Percentiles rank a stretch among this genome's conserved stretches.
phyloP scores from a whole-genome alignment of 306 rosid species.

The Rosa persica region DNA sequence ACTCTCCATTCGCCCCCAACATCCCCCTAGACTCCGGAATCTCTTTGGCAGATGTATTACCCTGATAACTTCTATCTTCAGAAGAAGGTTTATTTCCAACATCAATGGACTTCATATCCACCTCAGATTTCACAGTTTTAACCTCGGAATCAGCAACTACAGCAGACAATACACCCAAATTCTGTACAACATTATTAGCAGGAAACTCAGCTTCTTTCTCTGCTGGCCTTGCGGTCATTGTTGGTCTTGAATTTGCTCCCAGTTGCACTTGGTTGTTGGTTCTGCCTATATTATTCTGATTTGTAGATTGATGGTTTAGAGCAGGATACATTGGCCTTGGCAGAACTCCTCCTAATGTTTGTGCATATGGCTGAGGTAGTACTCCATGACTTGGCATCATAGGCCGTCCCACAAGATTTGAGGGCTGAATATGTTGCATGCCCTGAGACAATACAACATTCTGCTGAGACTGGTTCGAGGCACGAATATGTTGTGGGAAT shows the following conservation, averaged over 20 bases:
- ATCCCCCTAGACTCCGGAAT: slow-evolving; percentile 35
- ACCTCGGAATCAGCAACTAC: slow-evolving; percentile 29
- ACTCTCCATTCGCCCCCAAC: slow-evolving; percentile 43
- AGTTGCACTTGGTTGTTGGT: slow-evolving; percentile 44
- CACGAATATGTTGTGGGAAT: slow-evolving; percentile 46
- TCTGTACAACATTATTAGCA: slow-evolving; percentile 30
- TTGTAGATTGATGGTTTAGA: slow-evolving; percentile 40
- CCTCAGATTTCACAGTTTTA: slow-evolving; percentile 45
- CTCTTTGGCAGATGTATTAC: slow-evolving; percentile 23
- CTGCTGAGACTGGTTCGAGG: slow-evolving; percentile 48
- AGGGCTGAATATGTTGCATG: slow-evolving; percentile 49
- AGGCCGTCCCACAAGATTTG: slow-evolving; percentile 60
- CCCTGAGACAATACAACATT: slow-evolving; percentile 46
- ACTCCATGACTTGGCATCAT: slow-evolving; percentile 50
- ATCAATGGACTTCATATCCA: slow-evolving; percentile 38
- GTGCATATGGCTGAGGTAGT: slow-evolving; percentile 52
- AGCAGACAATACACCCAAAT: slow-evolving; percentile 32
- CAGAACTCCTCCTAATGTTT: slow-evolving; percentile 46
- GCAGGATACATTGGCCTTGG: slow-evolving; percentile 53
- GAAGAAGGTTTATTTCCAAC: slow-evolving; percentile 29
- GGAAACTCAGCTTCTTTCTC: slow-evolving; percentile 41
- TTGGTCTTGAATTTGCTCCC: slow-evolving; percentile 32
- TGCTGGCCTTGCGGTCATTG: slow-evolving; percentile 37
- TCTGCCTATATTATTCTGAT: slow-evolving; percentile 49
- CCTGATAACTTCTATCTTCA: slow-evolving; percentile 34